These are phyloP conservation scores for Mycena capillaripes DNA, from an alignment of 768 basidiomycete genomes.

Conservation along the genomic window DNA sequence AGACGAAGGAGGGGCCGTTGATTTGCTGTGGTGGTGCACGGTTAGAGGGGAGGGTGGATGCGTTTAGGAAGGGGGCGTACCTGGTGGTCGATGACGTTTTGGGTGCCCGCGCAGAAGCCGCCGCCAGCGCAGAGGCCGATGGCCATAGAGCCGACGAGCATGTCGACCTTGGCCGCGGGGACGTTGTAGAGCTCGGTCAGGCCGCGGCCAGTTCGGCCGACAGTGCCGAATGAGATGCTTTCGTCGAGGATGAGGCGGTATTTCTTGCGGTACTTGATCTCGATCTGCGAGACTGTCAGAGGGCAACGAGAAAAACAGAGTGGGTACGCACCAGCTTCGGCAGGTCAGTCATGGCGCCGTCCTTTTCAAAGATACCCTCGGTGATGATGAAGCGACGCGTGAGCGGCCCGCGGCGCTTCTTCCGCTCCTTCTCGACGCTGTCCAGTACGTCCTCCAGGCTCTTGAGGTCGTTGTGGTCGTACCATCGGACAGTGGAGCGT, in stretches of 20 bases:
- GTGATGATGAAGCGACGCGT: constrained; percentile 96
- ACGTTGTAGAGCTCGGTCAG: constrained; percentile 96
- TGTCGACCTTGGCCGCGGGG: constrained; percentile 91
- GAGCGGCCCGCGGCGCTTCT: constrained; percentile 84
- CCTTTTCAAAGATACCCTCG: constrained; percentile 96
- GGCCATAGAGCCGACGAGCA: constrained; percentile 93
- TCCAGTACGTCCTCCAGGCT: constrained; percentile 92
- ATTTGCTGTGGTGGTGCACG: too few species aligned
- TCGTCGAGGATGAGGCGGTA: constrained; percentile 97
- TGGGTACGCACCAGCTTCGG: constrained; percentile 84
- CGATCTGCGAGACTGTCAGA: constrained; percentile 69
- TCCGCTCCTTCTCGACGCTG: constrained; percentile 88
- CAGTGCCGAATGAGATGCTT: constrained; percentile 91
- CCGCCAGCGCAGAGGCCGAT: constrained; percentile 87
- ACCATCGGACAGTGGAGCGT: constrained; percentile 94
- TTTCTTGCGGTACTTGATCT: constrained; percentile 95
- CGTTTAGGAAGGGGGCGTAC: constrained; percentile 51
- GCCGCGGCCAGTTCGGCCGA: constrained; percentile 95
- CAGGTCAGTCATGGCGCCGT: constrained; percentile 92
- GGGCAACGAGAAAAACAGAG: background rate
- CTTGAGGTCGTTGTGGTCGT: constrained; percentile 94
- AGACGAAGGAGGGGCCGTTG: constrained; percentile 96
- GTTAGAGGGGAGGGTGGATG: too few species aligned
- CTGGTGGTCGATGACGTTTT: constrained; percentile 89
- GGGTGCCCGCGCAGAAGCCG: constrained; percentile 95